Base-by-base conservation (phyloP, 192 early-diverging fungal genomes). In the Gorgonomyces haynaldii region DNA sequence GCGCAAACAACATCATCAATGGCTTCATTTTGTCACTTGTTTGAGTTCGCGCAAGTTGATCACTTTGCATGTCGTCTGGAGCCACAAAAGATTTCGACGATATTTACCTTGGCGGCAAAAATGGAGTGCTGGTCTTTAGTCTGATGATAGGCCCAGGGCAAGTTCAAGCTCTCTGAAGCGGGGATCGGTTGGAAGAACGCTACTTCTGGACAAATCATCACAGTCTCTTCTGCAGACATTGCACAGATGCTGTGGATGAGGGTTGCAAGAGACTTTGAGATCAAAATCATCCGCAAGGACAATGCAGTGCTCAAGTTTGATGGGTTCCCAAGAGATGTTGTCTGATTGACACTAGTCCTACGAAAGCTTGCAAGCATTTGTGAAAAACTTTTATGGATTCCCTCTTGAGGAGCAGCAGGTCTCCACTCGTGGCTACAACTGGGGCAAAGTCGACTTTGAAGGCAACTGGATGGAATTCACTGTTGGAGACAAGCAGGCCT, bases 391-490 rank as follows among this genome's bases (percentile, higher is more conserved):
- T 47, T 93, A 92, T 64, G 68, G 79, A 34, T 58, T 87, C 35
- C 66, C 62, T 0, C 58, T 98, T 15, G 90, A 96, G 50, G 56
- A 64, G 20, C 84, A 81, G 53, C 91, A 98, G 50, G 59, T 87
- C 37, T 88, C 88, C 51, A 60, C 92, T 7, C 83, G 82, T 50
- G 94, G 94, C 23, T 93, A 89, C 84, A 96, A 98, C 70, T 98
- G 95, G 95, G 95, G 95, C 42, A 43, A 57, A 25, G 50, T 51
- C 21, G 72, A 74, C 36, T 74, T 74, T 36, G 52, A 60, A 66
- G 73, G 71, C n/a, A 53, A 74, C 23, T 59, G 76, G 26, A 61
- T 98, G 57, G 56, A 79, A 4, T 98, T 98, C 69, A 84, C 75
- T 23, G 86, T 85, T 20, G 64, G 76, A 23, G 83, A 84, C 46